Evolutionary conservation across 371 early-diverging fungal genomes (phyloP), one percentile per base, ranked within the genome.

Genomic region (Cokeromyces recurvatus): DNA sequence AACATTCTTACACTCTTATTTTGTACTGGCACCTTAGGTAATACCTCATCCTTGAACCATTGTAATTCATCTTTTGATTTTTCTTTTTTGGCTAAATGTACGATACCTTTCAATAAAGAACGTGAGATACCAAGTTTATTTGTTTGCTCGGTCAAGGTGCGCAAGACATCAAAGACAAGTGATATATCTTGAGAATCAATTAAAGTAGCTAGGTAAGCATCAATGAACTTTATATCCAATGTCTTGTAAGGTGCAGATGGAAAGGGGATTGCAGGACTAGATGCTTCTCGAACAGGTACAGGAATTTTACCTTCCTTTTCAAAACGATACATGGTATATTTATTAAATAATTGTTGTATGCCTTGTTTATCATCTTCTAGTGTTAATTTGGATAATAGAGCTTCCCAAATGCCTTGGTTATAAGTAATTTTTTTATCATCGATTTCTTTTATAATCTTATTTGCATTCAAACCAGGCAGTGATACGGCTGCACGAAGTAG

Each of bases 231-330:
- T 24, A 57, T 55, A 40, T 75, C 76, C 9, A 54, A n/a, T 16
- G 25, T n/a, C 15, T 50, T 58, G 37, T 75, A 75, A 21, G 76
- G 76, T 9, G 57, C 69, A 3, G 72, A 59, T 1, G 72, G 76
- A 53, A 75, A 71, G 0, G 76, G 69, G 16, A 59, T 37, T 14
- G 64, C 57, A 15, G 64, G 58, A 0, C 51, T 53, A 1, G 60
- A 41, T 12, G 25, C 25, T 36, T 69, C 62, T 19, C 66, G 61
- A 2, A 64, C 55, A 17, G 76, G 76, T 7, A 69, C 63, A 16
- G 76, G 70, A 21, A 75, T 61, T 34, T 57, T 57, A 40, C 67
- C 71, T 25, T 44, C 23, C 6, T 58, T 48, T 43, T 71, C 62
- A 36, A 71, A 67, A 9, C 72, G 57, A 38, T 41, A 32, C 76